Percentiles rank a stretch among this genome's conserved stretches.
phyloP scores from a whole-genome alignment of 2,329 filamentous ascomycete genomes.

The Daldinia sp. region DNA sequence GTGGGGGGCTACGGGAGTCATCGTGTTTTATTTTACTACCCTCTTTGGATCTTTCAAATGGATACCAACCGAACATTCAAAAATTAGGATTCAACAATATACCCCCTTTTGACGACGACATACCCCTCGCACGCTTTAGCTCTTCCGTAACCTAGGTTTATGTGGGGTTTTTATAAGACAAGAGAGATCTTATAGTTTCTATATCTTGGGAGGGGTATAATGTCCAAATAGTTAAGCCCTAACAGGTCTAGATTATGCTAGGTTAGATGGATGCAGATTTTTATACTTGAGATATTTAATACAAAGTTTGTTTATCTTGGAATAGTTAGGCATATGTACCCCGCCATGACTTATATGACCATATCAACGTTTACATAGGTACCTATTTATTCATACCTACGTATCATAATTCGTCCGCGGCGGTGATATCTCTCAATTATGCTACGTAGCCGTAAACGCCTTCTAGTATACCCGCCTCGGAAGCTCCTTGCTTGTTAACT shows the following conservation, averaged over 20 bases:
- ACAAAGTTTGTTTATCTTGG: not conserved
- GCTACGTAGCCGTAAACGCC: slow-evolving; percentile 30
- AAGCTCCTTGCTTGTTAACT: slow-evolving; percentile 13
- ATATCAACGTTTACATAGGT: no score
- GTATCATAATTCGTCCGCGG: not conserved
- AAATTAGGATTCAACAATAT: slow-evolving; percentile 20
- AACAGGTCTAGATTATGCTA: not conserved
- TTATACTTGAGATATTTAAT: not conserved
- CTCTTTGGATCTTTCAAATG: not conserved
- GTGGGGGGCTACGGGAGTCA: slow-evolving; percentile 4
- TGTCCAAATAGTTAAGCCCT: not conserved
- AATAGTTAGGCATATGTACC: not conserved
- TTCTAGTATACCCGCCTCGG: slow-evolving; percentile 23
- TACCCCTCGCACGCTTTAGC: not conserved
- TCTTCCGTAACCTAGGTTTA: not conserved
- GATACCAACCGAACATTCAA: slow-evolving; percentile 6
- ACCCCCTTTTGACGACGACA: slow-evolving; percentile 11
- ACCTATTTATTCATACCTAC: no score
- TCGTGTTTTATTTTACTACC: not conserved
- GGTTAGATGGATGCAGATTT: not conserved
- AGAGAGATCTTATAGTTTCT: not conserved
- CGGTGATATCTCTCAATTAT: slow-evolving; percentile 20
- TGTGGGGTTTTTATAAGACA: not conserved
- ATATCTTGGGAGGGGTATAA: not conserved
- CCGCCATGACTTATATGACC: not conserved